Evolutionary conservation across 768 basidiomycete species (phyloP), one percentile per base, ranked within the genome.

Genomic region (Candolleomyces eurysporus): DNA sequence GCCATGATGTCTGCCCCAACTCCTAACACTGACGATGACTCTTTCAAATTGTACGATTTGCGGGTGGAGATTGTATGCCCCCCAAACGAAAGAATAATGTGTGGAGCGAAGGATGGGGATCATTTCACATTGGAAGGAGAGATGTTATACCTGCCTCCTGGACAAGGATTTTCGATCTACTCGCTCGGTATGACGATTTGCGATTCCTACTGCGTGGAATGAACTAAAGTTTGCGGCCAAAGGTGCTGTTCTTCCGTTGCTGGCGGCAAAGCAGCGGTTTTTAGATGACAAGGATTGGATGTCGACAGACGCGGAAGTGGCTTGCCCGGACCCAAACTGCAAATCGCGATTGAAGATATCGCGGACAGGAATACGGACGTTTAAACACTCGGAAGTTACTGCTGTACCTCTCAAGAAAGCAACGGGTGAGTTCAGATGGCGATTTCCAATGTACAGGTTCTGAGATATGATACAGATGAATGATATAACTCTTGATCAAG

Each of bases 281-380:
- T 82, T 81, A 2, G 72, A 86, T 57, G 65, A 73, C 1, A 79
- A 84, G 62, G 87, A 89, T 68, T 88, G 88, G 86, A 88, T 90
- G 82, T 74, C 84, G 5, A 85, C 85, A 1, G 88, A 89, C 61
- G 79, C 78, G 0, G 82, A 86, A 64, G 71, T 89, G 31, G 87
- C 86, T 0, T 89, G 87, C 65, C 88, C 86, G 0, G 88, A 89
- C 68, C 87, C 88, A 1, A 72, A 86, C 59, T 89, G 88, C 71
- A 80, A 76, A 48, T 87, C 86, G 4, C 73, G 76, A 11, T 65
- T 88, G 69, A 79, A 71, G 64, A 84, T 89, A 19, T 71, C 70
- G 8, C 76, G 86, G 56, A 82, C 77, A 0, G 82, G 81, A 3
- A 48, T 80, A 56, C 72, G 87, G 60, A 79, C 72, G 10, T 89